Evolutionary conservation across 768 basidiomycete species (phyloP).

Genomic region (Phanerodontia chrysosporium): DNA sequence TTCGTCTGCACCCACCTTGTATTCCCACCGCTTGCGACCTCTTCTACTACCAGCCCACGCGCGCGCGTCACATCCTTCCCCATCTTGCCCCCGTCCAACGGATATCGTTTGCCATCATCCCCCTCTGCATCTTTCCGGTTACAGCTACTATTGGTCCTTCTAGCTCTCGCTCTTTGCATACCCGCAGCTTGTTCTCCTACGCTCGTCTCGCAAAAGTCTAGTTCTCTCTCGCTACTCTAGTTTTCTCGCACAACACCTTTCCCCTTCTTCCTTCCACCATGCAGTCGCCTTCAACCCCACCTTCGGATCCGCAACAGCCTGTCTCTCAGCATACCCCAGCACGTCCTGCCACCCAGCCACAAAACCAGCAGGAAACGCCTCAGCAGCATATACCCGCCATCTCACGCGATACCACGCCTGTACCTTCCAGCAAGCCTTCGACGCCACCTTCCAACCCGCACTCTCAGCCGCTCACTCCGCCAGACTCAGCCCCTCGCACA

Average conservation of each 20-base stretch:
- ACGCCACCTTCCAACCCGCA: background rate
- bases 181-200: background rate
- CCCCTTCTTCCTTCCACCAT: background rate
- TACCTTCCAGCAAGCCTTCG: slow-evolving; percentile 1
- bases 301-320: background rate
- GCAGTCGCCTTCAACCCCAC: slow-evolving; percentile 2
- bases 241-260: background rate
- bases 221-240: slow-evolving; percentile 1
- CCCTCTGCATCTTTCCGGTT: background rate
- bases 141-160: slow-evolving; percentile 3
- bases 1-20: background rate
- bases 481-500: background rate
- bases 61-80: slow-evolving; percentile 12
- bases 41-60: slow-evolving; percentile 4
- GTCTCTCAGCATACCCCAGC: slow-evolving; percentile 4
- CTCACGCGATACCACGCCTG: slow-evolving; percentile 11
- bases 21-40: slow-evolving; percentile 3
- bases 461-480: background rate
- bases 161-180: slow-evolving; percentile 1
- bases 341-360: background rate
- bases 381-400: slow-evolving; percentile 11
- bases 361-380: background rate
- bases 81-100: background rate
- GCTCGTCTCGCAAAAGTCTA: background rate
- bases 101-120: background rate